Evolutionary conservation across 192 early-diverging fungal species (phyloP), one percentile per base, ranked within the genome.

Genomic region (Backusella luteola): DNA sequence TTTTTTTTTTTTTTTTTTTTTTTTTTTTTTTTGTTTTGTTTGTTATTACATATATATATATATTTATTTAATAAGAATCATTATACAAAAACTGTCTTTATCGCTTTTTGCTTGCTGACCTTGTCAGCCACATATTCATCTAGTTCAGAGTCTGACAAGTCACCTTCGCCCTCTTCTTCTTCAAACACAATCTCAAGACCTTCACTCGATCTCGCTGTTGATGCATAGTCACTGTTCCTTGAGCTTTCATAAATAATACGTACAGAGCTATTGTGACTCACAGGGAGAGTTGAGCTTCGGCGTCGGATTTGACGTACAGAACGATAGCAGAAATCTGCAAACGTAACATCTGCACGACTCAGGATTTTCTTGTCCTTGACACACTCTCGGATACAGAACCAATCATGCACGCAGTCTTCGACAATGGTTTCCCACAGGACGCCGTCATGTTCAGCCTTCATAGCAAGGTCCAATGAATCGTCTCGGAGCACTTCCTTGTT

Each of bases 331-430:
- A 79, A 79, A 32, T 79, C 78, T 19, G 72, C 76, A 49, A 78
- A 76, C 4, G 52, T 73, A 11, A 38, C 56, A 76, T 82, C 81
- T 23, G 73, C 77, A 15, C 70, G 66, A 19, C 76, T 69, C 4
- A 78, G 26, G 3, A 78, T 63, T n/a, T 67, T 44, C 70, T 82
- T 79, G 66, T 82, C 81, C 53, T 75, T 75, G 12, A 82, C 76
- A 9, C 73, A 74, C 38, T 82, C 81, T 41, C 81, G 44, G 1
- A 82, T 74, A 63, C 76, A 78, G 69, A 82, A 82, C 81, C 81
- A 82, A 75, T 82, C 81, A 68, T 82, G 81, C 1, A 82, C 77
- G 32, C 76, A 75, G n/a, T 78, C 77, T 29, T 82, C 81, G 41
- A 79, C 71, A 23, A 82, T 36, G 19, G 53, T 75, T 63, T 82